These are phyloP conservation scores for Trametes punicea DNA, from an alignment of 768 basidiomycete species.

Conservation along the genomic window DNA sequence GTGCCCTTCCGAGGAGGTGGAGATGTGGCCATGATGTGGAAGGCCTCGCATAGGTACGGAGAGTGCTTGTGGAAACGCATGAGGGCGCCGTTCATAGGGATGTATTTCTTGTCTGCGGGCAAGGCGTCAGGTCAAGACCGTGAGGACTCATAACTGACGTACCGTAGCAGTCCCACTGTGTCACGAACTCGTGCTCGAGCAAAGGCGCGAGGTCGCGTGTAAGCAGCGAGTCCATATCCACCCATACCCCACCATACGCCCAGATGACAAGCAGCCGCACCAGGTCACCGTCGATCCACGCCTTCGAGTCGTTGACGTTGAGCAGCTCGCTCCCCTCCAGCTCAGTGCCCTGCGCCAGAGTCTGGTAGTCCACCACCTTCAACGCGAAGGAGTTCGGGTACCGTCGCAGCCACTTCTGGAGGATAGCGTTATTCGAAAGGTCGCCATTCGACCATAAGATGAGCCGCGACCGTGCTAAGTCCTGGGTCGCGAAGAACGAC, in stretches of 20 bases:
- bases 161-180: constrained; percentile 99
- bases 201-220: constrained; percentile 85
- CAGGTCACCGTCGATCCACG: constrained; percentile 95
- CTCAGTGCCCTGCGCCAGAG: constrained; percentile 71
- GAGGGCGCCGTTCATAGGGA: constrained; percentile 86
- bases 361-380: constrained; percentile 60
- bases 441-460: constrained; percentile 94
- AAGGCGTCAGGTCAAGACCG: neutral
- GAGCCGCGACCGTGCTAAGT: constrained; percentile 56
- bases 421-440: constrained; percentile 49
- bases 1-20: constrained; percentile 70
- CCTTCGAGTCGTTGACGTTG: constrained; percentile 64
- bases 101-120: constrained; percentile 69
- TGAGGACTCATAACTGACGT: constrained; percentile 37
- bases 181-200: constrained; percentile 93
- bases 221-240: constrained; percentile 95
- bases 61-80: constrained; percentile 92
- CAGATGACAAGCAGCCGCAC: constrained; percentile 86
- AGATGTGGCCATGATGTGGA: constrained; percentile 82
- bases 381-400: constrained; percentile 75
- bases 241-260: constrained; percentile 91
- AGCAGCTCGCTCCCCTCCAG: constrained; percentile 66
- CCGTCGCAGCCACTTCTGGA: constrained; percentile 53
- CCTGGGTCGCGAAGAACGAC: constrained; percentile 92
- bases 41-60: constrained; percentile 95